Conservation (phyloP, 352 stramenopile species). For the Pythium volutum region DNA sequence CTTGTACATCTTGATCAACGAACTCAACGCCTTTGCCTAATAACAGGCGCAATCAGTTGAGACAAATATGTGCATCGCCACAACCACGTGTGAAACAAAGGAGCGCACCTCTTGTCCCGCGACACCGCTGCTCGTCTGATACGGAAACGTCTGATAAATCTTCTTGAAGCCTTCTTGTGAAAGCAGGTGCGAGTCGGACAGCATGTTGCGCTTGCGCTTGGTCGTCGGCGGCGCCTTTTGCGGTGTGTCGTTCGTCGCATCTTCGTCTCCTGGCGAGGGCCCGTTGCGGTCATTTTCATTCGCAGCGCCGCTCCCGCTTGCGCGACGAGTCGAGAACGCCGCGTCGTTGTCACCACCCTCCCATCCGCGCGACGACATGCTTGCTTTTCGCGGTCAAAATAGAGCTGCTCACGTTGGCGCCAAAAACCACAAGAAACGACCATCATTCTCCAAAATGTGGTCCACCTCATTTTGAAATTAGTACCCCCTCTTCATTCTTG, state of each 20-base stretch:
- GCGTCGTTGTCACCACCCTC: slow-evolving; percentile 49
- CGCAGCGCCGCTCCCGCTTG: slow-evolving; percentile 12
- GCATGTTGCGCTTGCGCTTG: slow-evolving; percentile 44
- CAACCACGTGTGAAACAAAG: neutral
- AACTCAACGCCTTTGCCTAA: slow-evolving; percentile 55
- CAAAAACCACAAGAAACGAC: slow-evolving; percentile 14
- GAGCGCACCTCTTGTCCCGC: slow-evolving; percentile 48
- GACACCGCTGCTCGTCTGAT: slow-evolving; percentile 53
- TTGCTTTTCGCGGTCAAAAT: slow-evolving; percentile 1
- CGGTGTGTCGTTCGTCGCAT: neutral
- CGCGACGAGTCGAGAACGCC: slow-evolving; percentile 23
- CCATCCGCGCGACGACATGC: slow-evolving; percentile 52
- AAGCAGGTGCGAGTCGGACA: slow-evolving; percentile 67
- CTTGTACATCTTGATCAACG: slow-evolving; percentile 79
- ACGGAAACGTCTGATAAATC: slow-evolving; percentile 69
- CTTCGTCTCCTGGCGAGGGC: neutral
- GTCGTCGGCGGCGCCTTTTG: slow-evolving; percentile 14
- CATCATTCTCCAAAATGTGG: slow-evolving; percentile 15
- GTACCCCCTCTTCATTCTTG: neutral
- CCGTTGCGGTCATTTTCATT: neutral
- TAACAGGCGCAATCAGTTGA: neutral
- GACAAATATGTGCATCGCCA: neutral
- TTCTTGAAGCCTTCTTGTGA: slow-evolving; percentile 63
- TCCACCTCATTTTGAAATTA: slow-evolving; percentile 5
- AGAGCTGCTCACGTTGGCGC: slow-evolving; percentile 22